Evolutionary conservation across 2,329 filamentous ascomycete genomes (phyloP).

Genomic region (Purpureocillium takamizusanense): DNA sequence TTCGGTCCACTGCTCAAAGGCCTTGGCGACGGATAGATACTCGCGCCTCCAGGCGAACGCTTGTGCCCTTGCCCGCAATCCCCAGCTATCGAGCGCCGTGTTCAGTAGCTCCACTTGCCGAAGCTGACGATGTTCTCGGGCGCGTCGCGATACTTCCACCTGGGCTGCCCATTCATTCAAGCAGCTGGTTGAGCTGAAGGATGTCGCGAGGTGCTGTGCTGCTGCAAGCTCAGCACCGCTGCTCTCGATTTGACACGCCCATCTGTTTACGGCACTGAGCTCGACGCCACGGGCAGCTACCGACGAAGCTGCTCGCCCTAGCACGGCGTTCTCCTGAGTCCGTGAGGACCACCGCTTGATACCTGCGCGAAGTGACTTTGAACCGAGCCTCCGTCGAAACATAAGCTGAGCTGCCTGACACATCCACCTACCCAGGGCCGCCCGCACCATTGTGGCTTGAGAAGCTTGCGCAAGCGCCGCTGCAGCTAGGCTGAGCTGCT

Average conservation of each 20-base stretch:
- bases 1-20: constrained; percentile 20
- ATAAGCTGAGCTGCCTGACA: constrained; percentile 14
- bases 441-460: constrained; percentile 9
- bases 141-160: constrained; percentile 15
- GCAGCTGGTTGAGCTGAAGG: constrained; percentile 12
- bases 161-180: constrained; percentile 22
- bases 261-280: neutral
- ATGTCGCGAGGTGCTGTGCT: constrained; percentile 7
- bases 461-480: constrained; percentile 12
- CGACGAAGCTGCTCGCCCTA: neutral
- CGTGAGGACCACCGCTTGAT: neutral
- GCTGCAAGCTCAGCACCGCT: constrained; percentile 1
- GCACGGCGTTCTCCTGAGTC: neutral
- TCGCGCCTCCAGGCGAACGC: constrained; percentile 24
- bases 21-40: constrained; percentile 16
- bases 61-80: constrained; percentile 20
- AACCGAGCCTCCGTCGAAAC: constrained; percentile 11
- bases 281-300: neutral
- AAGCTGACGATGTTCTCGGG: constrained; percentile 12
- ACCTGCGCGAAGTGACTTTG: constrained; percentile 6
- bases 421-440: constrained; percentile 17
- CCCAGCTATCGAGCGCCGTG: constrained; percentile 20
- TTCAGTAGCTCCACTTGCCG: constrained; percentile 10
- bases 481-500: constrained; percentile 16
- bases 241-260: neutral